Conservation (phyloP, 129 eudicot species). For the Rutidosis leptorrhynchoides region DNA sequence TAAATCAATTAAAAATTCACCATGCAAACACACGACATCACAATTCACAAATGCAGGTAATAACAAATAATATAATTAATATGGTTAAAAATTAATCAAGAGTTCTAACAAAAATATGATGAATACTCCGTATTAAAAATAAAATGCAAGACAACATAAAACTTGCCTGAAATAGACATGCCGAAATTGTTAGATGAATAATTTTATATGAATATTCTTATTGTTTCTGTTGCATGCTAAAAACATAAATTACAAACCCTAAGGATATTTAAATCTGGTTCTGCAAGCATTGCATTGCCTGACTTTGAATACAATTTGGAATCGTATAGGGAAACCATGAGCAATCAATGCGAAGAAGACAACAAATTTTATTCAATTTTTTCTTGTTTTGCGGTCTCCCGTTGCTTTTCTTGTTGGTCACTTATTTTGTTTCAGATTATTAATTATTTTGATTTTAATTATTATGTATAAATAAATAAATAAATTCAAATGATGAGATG, state of each 20-base stretch:
- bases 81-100: background rate
- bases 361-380: too few relatives aligned
- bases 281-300: background rate
- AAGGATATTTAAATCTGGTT: background rate
- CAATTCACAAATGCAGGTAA: background rate
- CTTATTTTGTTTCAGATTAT: too few relatives aligned
- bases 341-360: background rate
- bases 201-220: background rate
- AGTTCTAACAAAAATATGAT: background rate
- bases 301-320: background rate
- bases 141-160: background rate
- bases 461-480: too few relatives aligned
- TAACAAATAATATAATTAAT: background rate
- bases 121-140: background rate
- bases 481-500: too few relatives aligned
- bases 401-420: background rate
- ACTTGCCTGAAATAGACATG: conserved; percentile 12
- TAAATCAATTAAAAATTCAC: background rate
- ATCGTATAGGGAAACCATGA: background rate
- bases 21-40: background rate
- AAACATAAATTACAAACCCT: background rate
- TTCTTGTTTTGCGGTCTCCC: background rate
- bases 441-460: too few relatives aligned
- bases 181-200: background rate
- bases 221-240: background rate